phyloP scores from a whole-genome alignment of 2,329 filamentous ascomycete species.

The Penicillium verrucosum region DNA sequence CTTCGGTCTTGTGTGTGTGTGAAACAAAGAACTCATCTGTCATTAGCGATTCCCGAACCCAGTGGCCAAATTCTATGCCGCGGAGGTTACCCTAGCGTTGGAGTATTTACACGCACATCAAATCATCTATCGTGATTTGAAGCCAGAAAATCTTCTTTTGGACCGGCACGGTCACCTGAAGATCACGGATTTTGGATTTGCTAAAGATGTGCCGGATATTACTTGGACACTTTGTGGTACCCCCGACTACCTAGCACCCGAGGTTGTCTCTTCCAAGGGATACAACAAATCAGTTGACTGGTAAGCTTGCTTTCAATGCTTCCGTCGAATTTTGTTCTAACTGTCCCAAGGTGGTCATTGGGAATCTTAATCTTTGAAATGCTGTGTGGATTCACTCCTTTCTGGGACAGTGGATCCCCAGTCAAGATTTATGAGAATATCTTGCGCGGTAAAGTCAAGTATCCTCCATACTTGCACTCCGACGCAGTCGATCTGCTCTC shows the following conservation, averaged over 20 bases:
- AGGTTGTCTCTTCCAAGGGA: conserved; percentile 98
- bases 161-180: conserved; percentile 93
- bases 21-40: conserved; percentile 5
- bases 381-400: conserved; percentile 97
- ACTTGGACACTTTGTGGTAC: conserved; percentile 98
- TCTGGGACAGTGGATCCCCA: conserved; percentile 96
- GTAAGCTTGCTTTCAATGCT: conserved; percentile 54
- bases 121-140: conserved; percentile 97
- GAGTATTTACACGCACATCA: conserved; percentile 93
- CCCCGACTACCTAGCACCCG: conserved; percentile 93
- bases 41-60: conserved; percentile 91
- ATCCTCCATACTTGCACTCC: conserved; percentile 89
- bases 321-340: conserved; percentile 4
- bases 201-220: conserved; percentile 96
- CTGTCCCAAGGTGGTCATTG: conserved; percentile 82
- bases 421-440: conserved; percentile 99
- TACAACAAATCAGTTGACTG: conserved; percentile 99
- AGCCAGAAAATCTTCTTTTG: conserved; percentile 88
- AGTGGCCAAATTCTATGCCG: conserved; percentile 98
- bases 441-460: conserved; percentile 90
- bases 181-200: conserved; percentile 98
- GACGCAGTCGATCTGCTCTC: conserved; percentile 92
- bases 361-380: conserved; percentile 99
- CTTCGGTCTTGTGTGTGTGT: not conserved
- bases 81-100: conserved; percentile 90